These are phyloP conservation scores for Mycena rosella DNA, from an alignment of 768 basidiomycete genomes.

Conservation along the genomic window DNA sequence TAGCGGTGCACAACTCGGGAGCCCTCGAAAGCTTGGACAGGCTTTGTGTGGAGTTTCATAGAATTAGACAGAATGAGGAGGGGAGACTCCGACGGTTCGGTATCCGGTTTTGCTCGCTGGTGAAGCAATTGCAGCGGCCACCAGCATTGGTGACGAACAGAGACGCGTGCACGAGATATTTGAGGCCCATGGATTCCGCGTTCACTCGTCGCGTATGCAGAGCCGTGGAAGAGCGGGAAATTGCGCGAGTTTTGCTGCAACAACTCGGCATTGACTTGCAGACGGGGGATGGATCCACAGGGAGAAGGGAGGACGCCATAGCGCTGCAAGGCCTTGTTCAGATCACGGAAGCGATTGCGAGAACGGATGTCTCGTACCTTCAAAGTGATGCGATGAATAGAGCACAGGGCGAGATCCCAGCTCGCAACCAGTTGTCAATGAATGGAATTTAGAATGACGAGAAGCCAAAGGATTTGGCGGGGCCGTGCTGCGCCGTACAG, in stretches of 20 bases:
- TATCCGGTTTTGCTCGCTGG: background rate
- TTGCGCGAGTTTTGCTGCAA: slow-evolving; percentile 3
- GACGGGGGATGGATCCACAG: background rate
- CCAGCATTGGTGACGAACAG: slow-evolving; percentile 1
- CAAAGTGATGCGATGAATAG: too few species aligned
- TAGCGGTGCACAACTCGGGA: background rate
- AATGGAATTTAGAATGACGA: too few species aligned
- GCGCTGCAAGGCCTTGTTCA: slow-evolving; percentile 1
- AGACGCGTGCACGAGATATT: slow-evolving; percentile 9
- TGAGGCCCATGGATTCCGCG: background rate
- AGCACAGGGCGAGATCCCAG: too few species aligned
- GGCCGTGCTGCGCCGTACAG: too few species aligned
- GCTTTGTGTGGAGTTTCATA: slow-evolving; percentile 1
- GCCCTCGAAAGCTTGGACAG: slow-evolving; percentile 5
- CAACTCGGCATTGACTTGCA: slow-evolving; percentile 5
- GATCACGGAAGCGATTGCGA: slow-evolving; percentile 15
- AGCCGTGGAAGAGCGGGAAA: slow-evolving; percentile 9
- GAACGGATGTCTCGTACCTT: slow-evolving; percentile 9
- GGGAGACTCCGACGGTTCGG: background rate
- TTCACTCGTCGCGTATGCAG: background rate
- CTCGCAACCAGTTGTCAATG: too few species aligned
- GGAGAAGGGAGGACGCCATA: slow-evolving; percentile 8
- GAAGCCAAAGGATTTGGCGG: too few species aligned
- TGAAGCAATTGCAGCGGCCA: slow-evolving; percentile 6
- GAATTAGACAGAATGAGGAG: slow-evolving; percentile 9